Evolutionary conservation across 768 basidiomycete species (phyloP).

Genomic region (Tylopilus plumbeoviolaceoides): DNA sequence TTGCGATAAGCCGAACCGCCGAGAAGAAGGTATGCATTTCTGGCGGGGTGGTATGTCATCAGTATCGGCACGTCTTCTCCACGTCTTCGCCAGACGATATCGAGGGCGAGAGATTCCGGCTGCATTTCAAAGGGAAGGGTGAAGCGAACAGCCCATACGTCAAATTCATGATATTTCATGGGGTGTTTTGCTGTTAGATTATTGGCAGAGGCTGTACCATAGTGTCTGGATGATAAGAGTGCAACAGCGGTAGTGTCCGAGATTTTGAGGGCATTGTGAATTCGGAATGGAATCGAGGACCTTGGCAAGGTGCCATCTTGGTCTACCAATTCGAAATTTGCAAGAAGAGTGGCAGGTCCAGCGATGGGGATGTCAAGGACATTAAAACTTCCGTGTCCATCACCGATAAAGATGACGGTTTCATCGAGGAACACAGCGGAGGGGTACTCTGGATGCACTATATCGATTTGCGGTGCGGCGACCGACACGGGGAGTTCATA

Average conservation of each 20-base stretch:
- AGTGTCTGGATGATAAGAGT: conserved; percentile 58
- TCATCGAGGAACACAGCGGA: conserved; percentile 57
- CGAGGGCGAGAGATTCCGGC: conserved; percentile 35
- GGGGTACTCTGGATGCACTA: conserved; percentile 67
- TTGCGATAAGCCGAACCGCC: conserved; percentile 55
- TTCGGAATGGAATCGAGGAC: conserved; percentile 36
- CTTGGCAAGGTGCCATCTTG: conserved; percentile 20
- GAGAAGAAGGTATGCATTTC: conserved; percentile 50
- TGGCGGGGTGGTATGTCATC: conserved; percentile 42
- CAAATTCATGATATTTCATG: conserved; percentile 45
- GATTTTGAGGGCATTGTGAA: conserved; percentile 32
- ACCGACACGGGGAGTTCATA: conserved; percentile 59
- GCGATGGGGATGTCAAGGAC: conserved; percentile 43
- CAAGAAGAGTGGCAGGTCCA: conserved; percentile 44
- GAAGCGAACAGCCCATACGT: conserved; percentile 61
- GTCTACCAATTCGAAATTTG: conserved; percentile 44
- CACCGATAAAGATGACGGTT: conserved; percentile 52
- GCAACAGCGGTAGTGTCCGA: conserved; percentile 41
- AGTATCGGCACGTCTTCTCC: conserved; percentile 70
- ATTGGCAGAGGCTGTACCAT: conserved; percentile 24
- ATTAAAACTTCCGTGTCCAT: conserved; percentile 69
- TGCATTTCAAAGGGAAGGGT: conserved; percentile 37
- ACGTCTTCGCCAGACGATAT: conserved; percentile 65
- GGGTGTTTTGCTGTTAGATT: conserved; percentile 16
- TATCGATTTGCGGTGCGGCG: conserved; percentile 35